These are phyloP conservation scores for Beauveria rudraprayagi DNA, from an alignment of 2,329 filamentous ascomycete species.

Conservation along the genomic window DNA sequence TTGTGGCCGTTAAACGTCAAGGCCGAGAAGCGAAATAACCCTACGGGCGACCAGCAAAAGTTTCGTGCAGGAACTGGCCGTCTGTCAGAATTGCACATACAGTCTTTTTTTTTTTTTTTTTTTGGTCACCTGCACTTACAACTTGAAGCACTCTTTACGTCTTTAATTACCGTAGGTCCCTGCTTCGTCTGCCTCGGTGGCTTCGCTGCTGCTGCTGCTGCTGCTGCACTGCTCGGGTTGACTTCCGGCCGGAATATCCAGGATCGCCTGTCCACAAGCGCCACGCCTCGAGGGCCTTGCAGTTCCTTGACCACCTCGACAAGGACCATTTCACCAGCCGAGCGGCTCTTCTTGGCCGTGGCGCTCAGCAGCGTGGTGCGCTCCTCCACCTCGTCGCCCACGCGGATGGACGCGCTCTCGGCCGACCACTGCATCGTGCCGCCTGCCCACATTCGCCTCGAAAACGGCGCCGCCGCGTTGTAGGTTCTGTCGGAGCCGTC, in stretches of 20 bases:
- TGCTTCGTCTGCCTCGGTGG: slow-evolving; percentile 1
- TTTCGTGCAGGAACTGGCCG: slow-evolving; percentile 16
- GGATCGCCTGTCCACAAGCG: slow-evolving; percentile 46
- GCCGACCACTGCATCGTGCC: slow-evolving; percentile 47
- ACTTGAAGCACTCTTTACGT: slow-evolving; percentile 15
- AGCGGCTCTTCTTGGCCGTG: slow-evolving; percentile 44
- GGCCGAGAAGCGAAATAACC: slow-evolving; percentile 73
- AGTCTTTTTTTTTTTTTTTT: not conserved
- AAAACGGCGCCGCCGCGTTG: slow-evolving; percentile 52
- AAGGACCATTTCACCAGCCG: slow-evolving; percentile 54
- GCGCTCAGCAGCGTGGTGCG: slow-evolving; percentile 47
- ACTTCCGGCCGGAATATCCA: slow-evolving; percentile 38
- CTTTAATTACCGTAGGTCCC: slow-evolving; percentile 15
- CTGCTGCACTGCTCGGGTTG: slow-evolving; percentile 14
- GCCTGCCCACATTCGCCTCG: slow-evolving; percentile 60
- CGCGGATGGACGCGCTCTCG: slow-evolving; percentile 27
- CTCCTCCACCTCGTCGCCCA: slow-evolving; percentile 50
- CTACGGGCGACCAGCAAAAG: slow-evolving; percentile 37
- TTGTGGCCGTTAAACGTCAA: slow-evolving; percentile 80
- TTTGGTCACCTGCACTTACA: not conserved
- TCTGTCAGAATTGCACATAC: not conserved
- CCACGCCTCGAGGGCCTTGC: slow-evolving; percentile 40
- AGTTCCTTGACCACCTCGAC: slow-evolving; percentile 57
- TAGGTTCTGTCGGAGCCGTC: slow-evolving; percentile 56
- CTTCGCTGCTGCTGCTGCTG: slow-evolving; percentile 14